Evolutionary conservation across 768 basidiomycete genomes (phyloP).

Genomic region (Leucocoprinus birnbaumii): DNA sequence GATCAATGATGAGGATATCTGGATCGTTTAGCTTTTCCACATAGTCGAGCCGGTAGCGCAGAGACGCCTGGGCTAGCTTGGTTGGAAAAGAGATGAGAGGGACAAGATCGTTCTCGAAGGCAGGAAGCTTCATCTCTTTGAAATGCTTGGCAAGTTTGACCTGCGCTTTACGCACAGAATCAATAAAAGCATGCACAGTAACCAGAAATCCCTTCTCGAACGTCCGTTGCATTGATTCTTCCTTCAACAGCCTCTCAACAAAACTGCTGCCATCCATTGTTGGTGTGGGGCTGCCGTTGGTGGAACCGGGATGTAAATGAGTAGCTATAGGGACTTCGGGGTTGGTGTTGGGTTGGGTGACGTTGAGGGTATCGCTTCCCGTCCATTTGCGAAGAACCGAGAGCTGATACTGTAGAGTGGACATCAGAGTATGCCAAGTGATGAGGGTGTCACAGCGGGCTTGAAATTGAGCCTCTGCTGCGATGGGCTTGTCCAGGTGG

Average conservation of each 20-base stretch:
- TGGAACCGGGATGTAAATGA: neutral
- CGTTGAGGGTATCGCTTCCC: slow-evolving; percentile 86
- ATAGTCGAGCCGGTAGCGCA: slow-evolving; percentile 87
- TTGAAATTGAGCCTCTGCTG: slow-evolving; percentile 64
- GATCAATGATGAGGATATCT: slow-evolving; percentile 87
- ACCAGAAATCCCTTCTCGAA: slow-evolving; percentile 90
- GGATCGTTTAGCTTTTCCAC: slow-evolving; percentile 87
- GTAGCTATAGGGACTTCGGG: slow-evolving; percentile 47
- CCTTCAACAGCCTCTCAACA: slow-evolving; percentile 91
- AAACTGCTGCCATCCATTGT: slow-evolving; percentile 77
- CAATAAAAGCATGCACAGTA: slow-evolving; percentile 84
- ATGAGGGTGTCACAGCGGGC: slow-evolving; percentile 86
- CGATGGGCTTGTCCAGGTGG: slow-evolving; percentile 72
- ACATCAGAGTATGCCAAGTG: slow-evolving; percentile 88
- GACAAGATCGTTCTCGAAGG: slow-evolving; percentile 85
- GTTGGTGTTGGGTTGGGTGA: slow-evolving; percentile 74
- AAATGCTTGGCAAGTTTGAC: slow-evolving; percentile 76
- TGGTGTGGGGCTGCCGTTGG: slow-evolving; percentile 10
- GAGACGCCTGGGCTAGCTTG: slow-evolving; percentile 86
- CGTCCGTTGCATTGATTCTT: slow-evolving; percentile 92
- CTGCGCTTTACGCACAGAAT: slow-evolving; percentile 83
- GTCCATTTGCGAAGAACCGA: slow-evolving; percentile 88
- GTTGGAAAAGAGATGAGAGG: slow-evolving; percentile 96
- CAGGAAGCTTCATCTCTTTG: slow-evolving; percentile 86
- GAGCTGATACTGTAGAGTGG: slow-evolving; percentile 82